Evolutionary conservation across 2,329 filamentous ascomycete species (phyloP).

Genomic region (Lecanosticta acicola): DNA sequence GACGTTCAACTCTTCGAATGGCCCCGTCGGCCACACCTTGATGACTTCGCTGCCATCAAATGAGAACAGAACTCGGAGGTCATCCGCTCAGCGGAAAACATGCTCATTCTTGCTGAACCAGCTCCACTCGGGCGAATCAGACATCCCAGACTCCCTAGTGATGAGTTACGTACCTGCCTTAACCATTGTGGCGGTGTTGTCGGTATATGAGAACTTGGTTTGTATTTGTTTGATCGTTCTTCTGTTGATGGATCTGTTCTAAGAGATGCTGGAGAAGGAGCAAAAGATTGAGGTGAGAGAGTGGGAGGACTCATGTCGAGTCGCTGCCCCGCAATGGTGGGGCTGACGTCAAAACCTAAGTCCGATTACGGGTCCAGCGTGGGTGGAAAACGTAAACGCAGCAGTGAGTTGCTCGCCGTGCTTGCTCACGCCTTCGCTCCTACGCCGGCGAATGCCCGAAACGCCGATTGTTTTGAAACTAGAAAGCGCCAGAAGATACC

Average conservation of each 20-base stretch:
- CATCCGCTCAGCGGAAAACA: conserved; percentile 22
- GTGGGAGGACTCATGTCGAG: neutral
- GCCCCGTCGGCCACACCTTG: neutral
- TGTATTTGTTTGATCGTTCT: conserved; percentile 9
- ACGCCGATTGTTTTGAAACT: neutral
- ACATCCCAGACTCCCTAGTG: conserved; percentile 4
- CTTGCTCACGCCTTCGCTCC: neutral
- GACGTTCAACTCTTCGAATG: too few species aligned
- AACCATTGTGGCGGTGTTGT: conserved; percentile 78
- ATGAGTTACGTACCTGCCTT: conserved; percentile 73
- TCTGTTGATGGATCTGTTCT: conserved; percentile 1
- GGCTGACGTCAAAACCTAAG: neutral
- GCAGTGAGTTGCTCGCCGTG: too few species aligned
- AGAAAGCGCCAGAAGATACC: too few species aligned
- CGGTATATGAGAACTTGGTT: conserved; percentile 8
- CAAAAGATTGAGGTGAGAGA: neutral
- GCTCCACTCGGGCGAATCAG: conserved; percentile 29
- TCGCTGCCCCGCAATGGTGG: neutral
- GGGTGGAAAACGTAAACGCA: too few species aligned
- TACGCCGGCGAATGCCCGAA: neutral
- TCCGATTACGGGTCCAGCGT: neutral
- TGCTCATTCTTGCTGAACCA: conserved; percentile 29
- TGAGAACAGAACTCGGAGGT: too few species aligned
- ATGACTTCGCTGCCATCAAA: neutral
- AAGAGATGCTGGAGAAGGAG: neutral